Conservation (phyloP, 2,329 filamentous ascomycete species). For the Beauveria pseudobassiana region DNA sequence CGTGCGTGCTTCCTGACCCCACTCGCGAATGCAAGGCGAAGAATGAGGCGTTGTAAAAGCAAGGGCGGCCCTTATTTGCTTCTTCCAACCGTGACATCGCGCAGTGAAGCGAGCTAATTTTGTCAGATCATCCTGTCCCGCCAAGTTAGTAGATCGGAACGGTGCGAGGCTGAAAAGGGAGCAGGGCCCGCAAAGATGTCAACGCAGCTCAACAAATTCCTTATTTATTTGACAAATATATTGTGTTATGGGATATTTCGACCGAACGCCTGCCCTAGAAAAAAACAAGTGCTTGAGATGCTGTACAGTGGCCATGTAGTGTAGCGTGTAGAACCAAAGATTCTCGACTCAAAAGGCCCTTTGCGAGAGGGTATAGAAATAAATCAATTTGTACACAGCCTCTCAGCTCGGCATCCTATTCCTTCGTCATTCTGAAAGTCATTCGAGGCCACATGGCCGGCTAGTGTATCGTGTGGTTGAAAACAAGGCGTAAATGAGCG, state of each 20-base stretch:
- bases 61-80: background rate
- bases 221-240: background rate
- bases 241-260: constrained; percentile 1
- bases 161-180: background rate
- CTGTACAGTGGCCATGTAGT: background rate
- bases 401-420: background rate
- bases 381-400: background rate
- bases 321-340: background rate
- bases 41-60: background rate
- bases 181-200: background rate
- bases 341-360: background rate
- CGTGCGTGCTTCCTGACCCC: background rate
- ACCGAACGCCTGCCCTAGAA: background rate
- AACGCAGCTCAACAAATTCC: background rate
- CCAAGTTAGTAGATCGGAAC: background rate
- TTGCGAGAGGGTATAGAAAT: background rate
- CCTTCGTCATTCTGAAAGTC: background rate
- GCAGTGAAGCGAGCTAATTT: too few species aligned
- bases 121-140: background rate
- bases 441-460: background rate
- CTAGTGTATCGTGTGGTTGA: background rate
- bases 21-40: background rate
- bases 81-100: background rate
- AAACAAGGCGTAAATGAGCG: background rate
- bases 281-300: background rate